These are phyloP conservation scores for Pochonia chlamydosporia DNA, from an alignment of 2,329 filamentous ascomycete species.

Conservation along the genomic window DNA sequence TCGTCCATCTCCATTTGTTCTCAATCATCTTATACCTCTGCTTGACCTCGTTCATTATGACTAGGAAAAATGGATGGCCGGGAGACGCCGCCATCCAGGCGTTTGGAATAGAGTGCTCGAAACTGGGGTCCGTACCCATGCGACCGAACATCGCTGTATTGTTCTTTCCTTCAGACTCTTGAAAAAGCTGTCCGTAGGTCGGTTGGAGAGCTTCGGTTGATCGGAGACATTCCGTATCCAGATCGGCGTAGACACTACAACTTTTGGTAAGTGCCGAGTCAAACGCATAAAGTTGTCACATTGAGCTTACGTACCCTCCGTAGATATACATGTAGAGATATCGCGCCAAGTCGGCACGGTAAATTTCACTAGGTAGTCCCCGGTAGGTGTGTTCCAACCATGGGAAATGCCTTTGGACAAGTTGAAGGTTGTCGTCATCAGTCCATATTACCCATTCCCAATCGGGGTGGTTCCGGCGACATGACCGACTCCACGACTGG, in stretches of 20 bases:
- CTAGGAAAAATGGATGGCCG: conserved; percentile 26
- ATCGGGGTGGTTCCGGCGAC: conserved; percentile 21
- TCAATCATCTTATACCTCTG: background rate
- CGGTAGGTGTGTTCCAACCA: conserved; percentile 23
- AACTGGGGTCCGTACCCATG: conserved; percentile 23
- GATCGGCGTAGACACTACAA: conserved; percentile 22
- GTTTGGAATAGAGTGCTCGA: conserved; percentile 27
- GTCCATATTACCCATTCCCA: conserved; percentile 33
- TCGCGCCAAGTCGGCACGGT: conserved; percentile 24
- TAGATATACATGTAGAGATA: conserved; percentile 31
- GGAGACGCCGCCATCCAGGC: conserved; percentile 31
- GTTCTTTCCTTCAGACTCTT: background rate
- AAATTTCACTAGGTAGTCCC: conserved; percentile 24
- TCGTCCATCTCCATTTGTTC: too few species aligned
- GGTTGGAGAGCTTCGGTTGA: conserved; percentile 5
- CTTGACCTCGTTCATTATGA: conserved; percentile 12
- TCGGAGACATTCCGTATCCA: conserved; percentile 15
- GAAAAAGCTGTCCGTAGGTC: background rate
- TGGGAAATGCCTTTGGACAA: conserved; percentile 25
- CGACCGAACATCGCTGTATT: conserved; percentile 22
- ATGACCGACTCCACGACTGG: conserved; percentile 24
- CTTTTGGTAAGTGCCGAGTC: background rate
- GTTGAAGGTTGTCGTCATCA: conserved; percentile 27
- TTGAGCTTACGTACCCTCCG: conserved; percentile 20
- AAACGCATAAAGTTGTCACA: background rate